Evolutionary conservation across 2,329 filamentous ascomycete genomes (phyloP).

Genomic region (Paraconiothyrium brasiliense): DNA sequence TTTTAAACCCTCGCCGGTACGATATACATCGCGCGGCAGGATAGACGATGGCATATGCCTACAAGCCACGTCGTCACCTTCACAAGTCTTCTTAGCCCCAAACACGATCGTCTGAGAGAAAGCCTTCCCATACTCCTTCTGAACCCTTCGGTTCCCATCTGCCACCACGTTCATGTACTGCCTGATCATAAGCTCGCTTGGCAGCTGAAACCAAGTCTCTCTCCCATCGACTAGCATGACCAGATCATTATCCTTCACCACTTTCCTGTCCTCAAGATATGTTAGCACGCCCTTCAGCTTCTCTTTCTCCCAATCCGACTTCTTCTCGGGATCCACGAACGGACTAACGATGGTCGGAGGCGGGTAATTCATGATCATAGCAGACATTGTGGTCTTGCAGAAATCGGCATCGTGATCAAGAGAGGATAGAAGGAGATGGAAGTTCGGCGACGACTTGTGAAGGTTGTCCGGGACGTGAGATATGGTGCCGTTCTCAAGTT

Average conservation of each 20-base stretch:
- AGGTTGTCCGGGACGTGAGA: slow-evolving; percentile 38
- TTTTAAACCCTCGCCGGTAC: slow-evolving; percentile 53
- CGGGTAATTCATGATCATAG: slow-evolving; percentile 68
- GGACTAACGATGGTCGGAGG: slow-evolving; percentile 64
- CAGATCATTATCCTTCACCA: slow-evolving; percentile 67
- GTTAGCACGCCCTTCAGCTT: slow-evolving; percentile 57
- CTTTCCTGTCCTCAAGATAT: slow-evolving; percentile 58
- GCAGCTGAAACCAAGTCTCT: slow-evolving; percentile 72
- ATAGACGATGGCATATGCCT: slow-evolving; percentile 62
- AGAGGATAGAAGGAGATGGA: slow-evolving; percentile 66
- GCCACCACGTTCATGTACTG: slow-evolving; percentile 67
- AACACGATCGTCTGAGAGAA: slow-evolving; percentile 65
- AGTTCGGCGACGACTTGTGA: slow-evolving; percentile 49
- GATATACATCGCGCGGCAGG: slow-evolving; percentile 60
- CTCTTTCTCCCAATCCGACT: slow-evolving; percentile 53
- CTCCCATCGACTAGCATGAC: slow-evolving; percentile 71
- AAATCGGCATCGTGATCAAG: slow-evolving; percentile 59
- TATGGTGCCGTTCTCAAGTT: slow-evolving; percentile 45
- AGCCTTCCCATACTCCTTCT: slow-evolving; percentile 58
- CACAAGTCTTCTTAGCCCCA: slow-evolving; percentile 64
- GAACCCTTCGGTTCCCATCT: slow-evolving; percentile 63
- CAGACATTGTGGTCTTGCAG: slow-evolving; percentile 66
- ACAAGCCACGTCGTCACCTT: slow-evolving; percentile 61
- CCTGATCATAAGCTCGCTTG: slow-evolving; percentile 68
- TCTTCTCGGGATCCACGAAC: slow-evolving; percentile 33